Base-by-base conservation (phyloP, 306 rosid genomes). In the Geum urbanum region DNA sequence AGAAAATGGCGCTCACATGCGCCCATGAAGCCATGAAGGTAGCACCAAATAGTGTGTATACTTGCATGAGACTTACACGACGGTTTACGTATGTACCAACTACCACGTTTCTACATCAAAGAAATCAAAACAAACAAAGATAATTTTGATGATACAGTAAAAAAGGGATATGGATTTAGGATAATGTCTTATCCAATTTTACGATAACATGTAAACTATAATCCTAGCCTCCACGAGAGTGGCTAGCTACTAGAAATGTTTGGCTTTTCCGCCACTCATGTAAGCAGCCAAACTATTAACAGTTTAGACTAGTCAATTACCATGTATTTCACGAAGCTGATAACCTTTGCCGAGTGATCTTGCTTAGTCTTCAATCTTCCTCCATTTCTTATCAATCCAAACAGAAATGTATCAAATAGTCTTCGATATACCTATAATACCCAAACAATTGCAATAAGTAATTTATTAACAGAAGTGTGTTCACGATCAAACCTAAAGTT, bases 221-320 rank as follows among this genome's bases (percentile, higher is more conserved):
- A 56, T 57, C 52, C 24, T 50, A 32, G 48, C 6, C 5, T 64
- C 53, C 72, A 66, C 55, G 32, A 63, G 76, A 22, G 72, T 32
- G 37, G 37, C 37, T 55, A 11, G 37, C 37, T 63, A 11, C 16
- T 52, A 47, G 44, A 48, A 61, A 65, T 12, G 67, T 52, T 71
- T 75, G 66, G 57, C 80, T 72, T 75, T 66, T 66, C 72, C 74
- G 68, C 67, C 72, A 75, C 75, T 80, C 71, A 16, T 66, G 63
- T 40, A 35, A 63, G 24, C 71, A 44, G 71, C 84, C 44, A 16
- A 63, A 19, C 9, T 24, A 5, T 15, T 8, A 63, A 69, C 37
- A 32, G 4, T 32, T 14, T 52, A 51, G 49, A 22, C 43, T 5
- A 39, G 49, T 69, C 46, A 46, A 41, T 18, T n/a, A 44, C 43